phyloP scores from a whole-genome alignment of 306 rosid species.

The Ochetophila trinervis region DNA sequence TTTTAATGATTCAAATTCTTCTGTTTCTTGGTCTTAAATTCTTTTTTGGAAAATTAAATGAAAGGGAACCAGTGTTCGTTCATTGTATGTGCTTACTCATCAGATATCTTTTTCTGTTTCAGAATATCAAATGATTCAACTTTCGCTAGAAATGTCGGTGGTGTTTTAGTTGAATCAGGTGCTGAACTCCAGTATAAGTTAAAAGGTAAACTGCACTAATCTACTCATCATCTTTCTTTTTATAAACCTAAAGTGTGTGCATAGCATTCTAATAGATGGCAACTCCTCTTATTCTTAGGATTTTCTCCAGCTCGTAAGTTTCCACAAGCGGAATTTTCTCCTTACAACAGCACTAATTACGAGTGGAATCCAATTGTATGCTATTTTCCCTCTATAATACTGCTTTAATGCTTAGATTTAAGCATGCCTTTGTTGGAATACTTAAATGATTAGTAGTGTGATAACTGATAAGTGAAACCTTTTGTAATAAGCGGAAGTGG shows the following conservation, averaged over 20 bases:
- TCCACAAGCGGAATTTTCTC: constrained; percentile 77
- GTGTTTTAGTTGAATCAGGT: constrained; percentile 60
- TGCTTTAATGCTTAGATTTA: constrained; percentile 16
- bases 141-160: constrained; percentile 56
- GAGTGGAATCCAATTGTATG: constrained; percentile 88
- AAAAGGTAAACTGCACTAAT: constrained; percentile 35
- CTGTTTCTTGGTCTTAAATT: too few relatives aligned
- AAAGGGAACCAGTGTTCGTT: not conserved
- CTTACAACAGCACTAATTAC: constrained; percentile 54
- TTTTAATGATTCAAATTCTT: too few relatives aligned
- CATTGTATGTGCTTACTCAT: not conserved
- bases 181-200: constrained; percentile 34
- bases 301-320: constrained; percentile 82
- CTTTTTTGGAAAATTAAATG: too few relatives aligned
- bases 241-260: constrained; percentile 3
- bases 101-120: constrained; percentile 31
- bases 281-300: constrained; percentile 44
- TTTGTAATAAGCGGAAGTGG: not conserved
- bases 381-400: constrained; percentile 1
- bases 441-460: constrained; percentile 11
- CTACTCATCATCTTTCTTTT: not conserved
- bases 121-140: constrained; percentile 54
- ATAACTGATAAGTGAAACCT: not conserved
- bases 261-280: constrained; percentile 13
- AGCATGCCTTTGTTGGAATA: constrained; percentile 19